Evolutionary conservation across 2,329 filamentous ascomycete species (phyloP).

Genomic region (Fusarium anguioides): DNA sequence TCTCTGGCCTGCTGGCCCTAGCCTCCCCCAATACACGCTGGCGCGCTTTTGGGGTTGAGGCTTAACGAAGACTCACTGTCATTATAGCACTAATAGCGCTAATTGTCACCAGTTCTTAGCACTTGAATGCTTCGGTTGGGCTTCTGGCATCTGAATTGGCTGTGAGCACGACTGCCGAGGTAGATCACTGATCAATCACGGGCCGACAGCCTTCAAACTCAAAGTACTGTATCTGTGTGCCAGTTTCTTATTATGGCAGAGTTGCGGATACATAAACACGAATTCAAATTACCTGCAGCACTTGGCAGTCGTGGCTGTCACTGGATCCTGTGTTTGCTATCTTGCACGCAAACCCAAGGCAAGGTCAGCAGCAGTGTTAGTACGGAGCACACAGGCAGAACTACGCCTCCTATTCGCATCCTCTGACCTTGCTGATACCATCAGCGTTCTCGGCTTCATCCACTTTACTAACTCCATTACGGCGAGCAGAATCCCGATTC

Average conservation of each 20-base stretch:
- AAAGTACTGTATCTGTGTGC: constrained; percentile 2
- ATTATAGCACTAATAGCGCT: constrained; percentile 7
- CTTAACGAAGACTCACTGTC: constrained; percentile 9
- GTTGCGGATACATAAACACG: neutral
- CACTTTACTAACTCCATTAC: constrained; percentile 25
- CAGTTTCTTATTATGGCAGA: constrained; percentile 1
- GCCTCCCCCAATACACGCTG: constrained; percentile 19
- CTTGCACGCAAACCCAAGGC: neutral
- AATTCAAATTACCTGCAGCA: neutral
- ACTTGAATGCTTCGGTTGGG: constrained; percentile 25
- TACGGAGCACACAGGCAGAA: neutral
- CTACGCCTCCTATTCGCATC: constrained; percentile 29
- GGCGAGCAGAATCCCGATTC: constrained; percentile 27
- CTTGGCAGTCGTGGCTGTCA: neutral
- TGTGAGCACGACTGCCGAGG: constrained; percentile 28
- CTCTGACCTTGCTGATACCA: constrained; percentile 16
- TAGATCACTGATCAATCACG: constrained; percentile 22
- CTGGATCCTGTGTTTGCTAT: neutral
- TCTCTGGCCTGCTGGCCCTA: constrained; percentile 17
- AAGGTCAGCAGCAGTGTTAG: neutral
- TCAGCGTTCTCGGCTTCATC: constrained; percentile 25
- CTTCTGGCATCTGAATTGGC: constrained; percentile 30
- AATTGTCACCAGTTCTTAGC: constrained; percentile 12
- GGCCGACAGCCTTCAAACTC: constrained; percentile 23
- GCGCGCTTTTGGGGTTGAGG: constrained; percentile 32